Conservation (phyloP, 495 filamentous ascomycete genomes). For the Penicillium atrosanguineum region DNA sequence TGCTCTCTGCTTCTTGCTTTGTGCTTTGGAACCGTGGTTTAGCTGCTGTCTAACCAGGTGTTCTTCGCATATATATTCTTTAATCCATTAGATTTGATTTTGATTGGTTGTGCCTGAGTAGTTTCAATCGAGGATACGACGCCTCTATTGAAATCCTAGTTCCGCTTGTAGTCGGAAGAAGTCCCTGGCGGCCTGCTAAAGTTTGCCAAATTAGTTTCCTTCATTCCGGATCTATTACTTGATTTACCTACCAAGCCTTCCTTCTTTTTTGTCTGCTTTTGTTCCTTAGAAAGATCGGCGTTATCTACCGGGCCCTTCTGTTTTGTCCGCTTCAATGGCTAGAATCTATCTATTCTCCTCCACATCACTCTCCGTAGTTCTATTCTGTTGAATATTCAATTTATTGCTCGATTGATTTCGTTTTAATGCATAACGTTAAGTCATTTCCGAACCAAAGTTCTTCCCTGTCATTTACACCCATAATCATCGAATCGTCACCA, state of each 20-base stretch:
- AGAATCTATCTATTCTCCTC: too few species aligned
- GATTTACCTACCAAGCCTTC: too few species aligned
- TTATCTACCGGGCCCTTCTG: too few species aligned
- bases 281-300: too few species aligned
- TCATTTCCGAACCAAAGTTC: neutral
- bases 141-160: neutral
- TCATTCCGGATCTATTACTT: too few species aligned
- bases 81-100: conserved; percentile 31
- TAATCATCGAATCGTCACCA: neutral
- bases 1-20: conserved; percentile 21
- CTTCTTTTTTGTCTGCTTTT: too few species aligned
- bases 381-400: neutral
- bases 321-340: too few species aligned
- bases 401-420: neutral
- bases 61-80: conserved; percentile 25
- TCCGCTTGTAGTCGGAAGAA: too few species aligned
- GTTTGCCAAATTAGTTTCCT: too few species aligned
- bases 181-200: too few species aligned
- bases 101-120: neutral
- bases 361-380: too few species aligned
- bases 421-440: neutral
- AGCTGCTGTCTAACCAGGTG: conserved; percentile 18
- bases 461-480: neutral
- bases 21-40: conserved; percentile 19
- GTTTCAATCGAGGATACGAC: neutral